Conservation (phyloP, 2,329 filamentous ascomycete species). For the Mycosphaerella arachidis region DNA sequence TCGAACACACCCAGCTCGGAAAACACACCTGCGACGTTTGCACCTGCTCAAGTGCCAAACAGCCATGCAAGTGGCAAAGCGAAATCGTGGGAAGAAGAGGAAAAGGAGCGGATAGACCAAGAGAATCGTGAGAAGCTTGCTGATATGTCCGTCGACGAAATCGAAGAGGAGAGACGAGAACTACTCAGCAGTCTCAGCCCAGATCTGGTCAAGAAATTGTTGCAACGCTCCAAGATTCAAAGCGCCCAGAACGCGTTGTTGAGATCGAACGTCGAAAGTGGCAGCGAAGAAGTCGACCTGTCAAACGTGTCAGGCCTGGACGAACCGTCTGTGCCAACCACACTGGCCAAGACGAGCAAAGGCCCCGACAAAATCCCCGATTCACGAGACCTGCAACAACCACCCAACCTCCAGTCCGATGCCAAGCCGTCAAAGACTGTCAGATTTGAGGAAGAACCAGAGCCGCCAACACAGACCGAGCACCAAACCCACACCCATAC, state of each 20-base stretch:
- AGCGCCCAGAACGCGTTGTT: background rate
- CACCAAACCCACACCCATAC: background rate
- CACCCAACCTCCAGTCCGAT: background rate
- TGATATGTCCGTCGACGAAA: conserved; percentile 76
- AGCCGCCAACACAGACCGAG: background rate
- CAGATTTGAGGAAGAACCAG: conserved; percentile 19
- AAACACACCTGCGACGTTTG: background rate
- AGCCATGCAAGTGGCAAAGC: conserved; percentile 16
- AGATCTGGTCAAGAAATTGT: conserved; percentile 67
- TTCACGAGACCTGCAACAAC: background rate
- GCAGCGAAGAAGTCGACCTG: conserved; percentile 41
- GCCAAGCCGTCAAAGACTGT: conserved; percentile 22
- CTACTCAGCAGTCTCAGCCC: conserved; percentile 75
- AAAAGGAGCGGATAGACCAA: conserved; percentile 69
- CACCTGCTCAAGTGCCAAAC: background rate
- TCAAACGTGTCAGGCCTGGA: conserved; percentile 9
- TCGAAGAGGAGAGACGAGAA: conserved; percentile 73
- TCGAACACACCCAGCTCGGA: background rate
- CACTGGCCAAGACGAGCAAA: background rate
- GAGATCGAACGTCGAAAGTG: conserved; percentile 66
- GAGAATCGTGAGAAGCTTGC: conserved; percentile 74
- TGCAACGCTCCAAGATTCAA: conserved; percentile 50
- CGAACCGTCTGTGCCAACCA: background rate
- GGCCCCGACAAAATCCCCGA: background rate
- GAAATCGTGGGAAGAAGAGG: conserved; percentile 45